These are phyloP conservation scores for Rehmannia glutinosa DNA, from an alignment of 257 asterid genomes.

Conservation along the genomic window DNA sequence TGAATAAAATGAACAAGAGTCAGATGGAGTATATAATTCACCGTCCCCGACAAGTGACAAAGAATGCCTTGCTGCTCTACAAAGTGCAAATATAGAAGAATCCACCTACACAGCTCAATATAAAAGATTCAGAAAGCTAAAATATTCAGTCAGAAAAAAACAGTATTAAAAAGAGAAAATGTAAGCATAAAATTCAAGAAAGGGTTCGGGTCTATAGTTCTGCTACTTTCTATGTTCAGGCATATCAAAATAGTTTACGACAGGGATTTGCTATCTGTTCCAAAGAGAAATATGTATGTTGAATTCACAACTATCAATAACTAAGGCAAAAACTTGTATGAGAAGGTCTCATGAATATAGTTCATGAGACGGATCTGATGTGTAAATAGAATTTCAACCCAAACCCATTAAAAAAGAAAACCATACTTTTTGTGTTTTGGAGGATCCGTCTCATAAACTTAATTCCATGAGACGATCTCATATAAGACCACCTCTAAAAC, in stretches of 20 bases:
- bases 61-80: constrained; percentile 65
- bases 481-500: too few species aligned
- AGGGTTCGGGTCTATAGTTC: constrained; percentile 6
- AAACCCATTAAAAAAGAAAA: too few species aligned
- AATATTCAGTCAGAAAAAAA: constrained; percentile 8
- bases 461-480: too few species aligned
- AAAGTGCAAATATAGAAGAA: constrained; percentile 61
- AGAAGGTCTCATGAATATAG: too few species aligned
- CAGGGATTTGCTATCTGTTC: background rate
- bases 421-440: too few species aligned
- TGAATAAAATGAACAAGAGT: constrained; percentile 30
- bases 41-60: constrained; percentile 28
- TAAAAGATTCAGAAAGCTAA: constrained; percentile 26
- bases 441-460: too few species aligned
- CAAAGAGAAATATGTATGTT: background rate
- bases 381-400: too few species aligned
- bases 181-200: constrained; percentile 10
- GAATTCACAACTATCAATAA: background rate
- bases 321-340: too few species aligned
- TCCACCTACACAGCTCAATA: constrained; percentile 59
- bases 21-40: constrained; percentile 25
- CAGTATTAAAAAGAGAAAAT: background rate
- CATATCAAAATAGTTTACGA: background rate
- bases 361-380: too few species aligned
- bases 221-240: constrained; percentile 1